Evolutionary conservation across 1,139 yeast genomes (phyloP).

Genomic region (Blastobotrys buckinghamii): DNA sequence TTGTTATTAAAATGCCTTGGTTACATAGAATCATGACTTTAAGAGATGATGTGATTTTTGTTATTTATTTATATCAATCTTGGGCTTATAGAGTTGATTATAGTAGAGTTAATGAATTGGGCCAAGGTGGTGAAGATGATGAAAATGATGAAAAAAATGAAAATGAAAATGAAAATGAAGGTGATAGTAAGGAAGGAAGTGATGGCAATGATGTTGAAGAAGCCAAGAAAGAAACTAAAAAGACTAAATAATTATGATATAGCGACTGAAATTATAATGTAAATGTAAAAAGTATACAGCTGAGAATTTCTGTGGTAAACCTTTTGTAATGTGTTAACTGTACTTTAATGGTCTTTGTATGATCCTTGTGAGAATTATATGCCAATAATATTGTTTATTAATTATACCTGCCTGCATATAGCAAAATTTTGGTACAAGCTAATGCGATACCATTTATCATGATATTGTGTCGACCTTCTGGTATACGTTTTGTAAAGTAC

Average conservation of each 20-base stretch:
- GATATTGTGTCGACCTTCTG: no score
- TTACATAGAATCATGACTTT: constrained; percentile 38
- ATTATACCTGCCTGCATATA: no score
- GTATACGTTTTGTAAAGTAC: no score
- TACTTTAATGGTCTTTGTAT: no score
- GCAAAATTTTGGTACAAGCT: no score
- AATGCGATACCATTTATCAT: no score
- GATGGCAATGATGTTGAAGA: neutral
- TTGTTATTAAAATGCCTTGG: constrained; percentile 38
- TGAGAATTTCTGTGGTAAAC: no score
- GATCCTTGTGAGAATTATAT: no score
- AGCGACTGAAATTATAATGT: no score
- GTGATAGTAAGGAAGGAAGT: neutral
- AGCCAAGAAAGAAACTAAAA: neutral
- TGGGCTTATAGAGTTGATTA: constrained; percentile 39
- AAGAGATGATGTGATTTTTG: constrained; percentile 38
- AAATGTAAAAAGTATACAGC: no score
- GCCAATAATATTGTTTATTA: no score
- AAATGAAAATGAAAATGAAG: constrained; percentile 12
- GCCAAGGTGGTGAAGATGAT: constrained; percentile 32
- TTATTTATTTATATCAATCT: constrained; percentile 37
- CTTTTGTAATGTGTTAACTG: no score
- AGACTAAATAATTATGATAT: constrained; percentile 2
- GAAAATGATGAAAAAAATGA: neutral
- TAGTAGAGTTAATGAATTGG: constrained; percentile 37